Base-by-base conservation (phyloP, 768 basidiomycete genomes). In the Dioszegia crocea region DNA sequence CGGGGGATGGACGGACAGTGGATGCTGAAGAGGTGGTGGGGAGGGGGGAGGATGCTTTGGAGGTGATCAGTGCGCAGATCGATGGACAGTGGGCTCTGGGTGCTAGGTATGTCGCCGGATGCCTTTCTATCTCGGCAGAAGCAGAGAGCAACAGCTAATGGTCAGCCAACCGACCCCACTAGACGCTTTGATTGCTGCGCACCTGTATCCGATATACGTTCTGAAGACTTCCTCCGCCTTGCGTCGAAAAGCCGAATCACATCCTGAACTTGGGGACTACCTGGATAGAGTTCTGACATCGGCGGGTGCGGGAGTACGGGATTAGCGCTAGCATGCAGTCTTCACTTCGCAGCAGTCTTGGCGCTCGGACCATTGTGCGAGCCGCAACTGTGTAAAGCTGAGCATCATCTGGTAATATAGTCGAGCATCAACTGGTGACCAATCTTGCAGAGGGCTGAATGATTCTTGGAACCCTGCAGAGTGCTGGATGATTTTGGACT, bases 171-270 rank as follows among this genome's bases (percentile, higher is more conserved):
- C 69, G 1, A 74, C 69, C 19, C 63, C 72, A 5, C 62, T 74
- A 10, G 72, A 74, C 39, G 69, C 72, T 0, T 45, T 74, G 44
- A 51, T 74, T 38, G 63, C 63, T 29, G 63, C 67, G 8, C 62
- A 73, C 31, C 51, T 69, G 11, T 67, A 65, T 40, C 43, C 60
- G 9, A 40, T 71, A 17, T 66, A 62, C 43, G 26, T 56, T 8
- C 46, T 68, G 23, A 56, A 59, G 5, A 5, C 43, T 0, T 26
- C 38, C 19, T 57, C 63, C 6, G 29, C 39, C 5, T 26, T 68
- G 33, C 44, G 55, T 23, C 41, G 17, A 29, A 47, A 21, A 1
- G 16, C 62, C 3, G 56, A 56, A 8, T 29, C 45, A 9, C 23
- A 40, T 0, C 31, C 59, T 2, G 39, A 11, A 24, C 47, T 68